Conservation (phyloP, 108 stramenopile species). For the Cyclotella choctawhatcheeana region DNA sequence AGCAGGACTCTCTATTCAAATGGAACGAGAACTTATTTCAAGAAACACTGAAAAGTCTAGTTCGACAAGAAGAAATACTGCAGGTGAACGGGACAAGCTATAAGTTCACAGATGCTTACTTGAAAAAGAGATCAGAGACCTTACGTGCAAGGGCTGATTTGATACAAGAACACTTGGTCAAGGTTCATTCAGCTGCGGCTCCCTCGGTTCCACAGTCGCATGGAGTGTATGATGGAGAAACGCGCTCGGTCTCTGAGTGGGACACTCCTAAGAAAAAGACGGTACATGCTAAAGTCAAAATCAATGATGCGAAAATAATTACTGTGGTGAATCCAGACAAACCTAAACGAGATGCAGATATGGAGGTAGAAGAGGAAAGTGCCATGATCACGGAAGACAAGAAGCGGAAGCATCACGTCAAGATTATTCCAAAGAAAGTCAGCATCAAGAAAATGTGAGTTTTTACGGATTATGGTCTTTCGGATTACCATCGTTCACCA, state of each 20-base stretch:
- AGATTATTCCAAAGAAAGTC: conserved; percentile 51
- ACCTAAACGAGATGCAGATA: conserved; percentile 13
- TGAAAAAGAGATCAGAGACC: conserved; percentile 23
- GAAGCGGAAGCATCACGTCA: conserved; percentile 33
- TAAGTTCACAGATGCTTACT: conserved; percentile 34
- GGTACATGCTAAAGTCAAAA: conserved; percentile 46
- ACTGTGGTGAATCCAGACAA: conserved; percentile 32
- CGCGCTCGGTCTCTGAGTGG: conserved; percentile 16
- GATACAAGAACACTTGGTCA: conserved; percentile 12
- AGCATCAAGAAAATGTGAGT: conserved; percentile 31
- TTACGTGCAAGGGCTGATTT: conserved; percentile 25
- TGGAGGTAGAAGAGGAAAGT: conserved; percentile 24
- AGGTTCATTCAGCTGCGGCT: conserved; percentile 5
- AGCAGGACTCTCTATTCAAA: conserved; percentile 4
- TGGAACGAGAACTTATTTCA: conserved; percentile 45
- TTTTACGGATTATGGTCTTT: background rate
- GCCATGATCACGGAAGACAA: conserved; percentile 4
- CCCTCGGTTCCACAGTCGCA: background rate
- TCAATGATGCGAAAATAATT: conserved; percentile 42
- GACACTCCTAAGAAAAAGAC: conserved; percentile 45
- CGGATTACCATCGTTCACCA: background rate
- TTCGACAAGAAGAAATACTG: conserved; percentile 23
- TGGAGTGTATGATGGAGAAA: background rate
- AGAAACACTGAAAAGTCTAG: conserved; percentile 42
- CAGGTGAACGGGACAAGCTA: conserved; percentile 41